phyloP scores from a whole-genome alignment of 768 basidiomycete genomes.

The Amanita polypyramis region DNA sequence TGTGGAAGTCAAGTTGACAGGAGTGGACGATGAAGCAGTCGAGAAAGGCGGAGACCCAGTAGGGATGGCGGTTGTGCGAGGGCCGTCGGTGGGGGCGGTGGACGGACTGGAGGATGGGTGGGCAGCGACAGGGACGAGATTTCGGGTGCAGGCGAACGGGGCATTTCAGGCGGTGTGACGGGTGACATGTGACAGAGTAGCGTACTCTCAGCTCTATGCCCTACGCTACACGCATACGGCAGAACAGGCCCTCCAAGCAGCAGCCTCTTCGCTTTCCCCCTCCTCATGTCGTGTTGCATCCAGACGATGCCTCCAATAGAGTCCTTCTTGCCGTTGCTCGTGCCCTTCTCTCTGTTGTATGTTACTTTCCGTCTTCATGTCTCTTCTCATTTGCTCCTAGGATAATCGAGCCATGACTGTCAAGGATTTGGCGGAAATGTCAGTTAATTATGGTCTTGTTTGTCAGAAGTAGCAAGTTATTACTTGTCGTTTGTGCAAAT shows the following conservation, averaged over 20 bases:
- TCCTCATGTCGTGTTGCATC: constrained; percentile 55
- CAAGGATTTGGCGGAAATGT: constrained; percentile 73
- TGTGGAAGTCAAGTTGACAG: constrained; percentile 71
- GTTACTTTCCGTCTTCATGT: constrained; percentile 20
- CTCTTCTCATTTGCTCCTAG: constrained; percentile 23
- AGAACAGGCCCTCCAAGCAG: constrained; percentile 37
- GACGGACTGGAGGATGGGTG: constrained; percentile 35
- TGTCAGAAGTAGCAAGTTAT: constrained; percentile 58
- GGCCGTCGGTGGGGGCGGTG: constrained; percentile 59
- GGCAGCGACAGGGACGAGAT: constrained; percentile 32
- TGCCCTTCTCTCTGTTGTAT: constrained; percentile 63
- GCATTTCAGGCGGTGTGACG: constrained; percentile 29
- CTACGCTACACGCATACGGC: constrained; percentile 47
- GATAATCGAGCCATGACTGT: constrained; percentile 80
- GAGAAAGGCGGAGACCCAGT: constrained; percentile 59
- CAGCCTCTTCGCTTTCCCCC: constrained; percentile 37
- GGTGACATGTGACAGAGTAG: background rate
- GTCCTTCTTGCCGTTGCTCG: constrained; percentile 67
- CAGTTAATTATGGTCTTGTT: constrained; percentile 49
- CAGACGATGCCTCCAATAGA: constrained; percentile 63
- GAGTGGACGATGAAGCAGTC: constrained; percentile 51
- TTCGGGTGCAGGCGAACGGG: constrained; percentile 54
- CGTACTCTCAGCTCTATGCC: background rate
- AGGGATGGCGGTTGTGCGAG: constrained; percentile 53
- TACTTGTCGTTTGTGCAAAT: constrained; percentile 6